Base-by-base conservation (phyloP, 2,329 filamentous ascomycete genomes). In the Acephala macrosclerotiorum region DNA sequence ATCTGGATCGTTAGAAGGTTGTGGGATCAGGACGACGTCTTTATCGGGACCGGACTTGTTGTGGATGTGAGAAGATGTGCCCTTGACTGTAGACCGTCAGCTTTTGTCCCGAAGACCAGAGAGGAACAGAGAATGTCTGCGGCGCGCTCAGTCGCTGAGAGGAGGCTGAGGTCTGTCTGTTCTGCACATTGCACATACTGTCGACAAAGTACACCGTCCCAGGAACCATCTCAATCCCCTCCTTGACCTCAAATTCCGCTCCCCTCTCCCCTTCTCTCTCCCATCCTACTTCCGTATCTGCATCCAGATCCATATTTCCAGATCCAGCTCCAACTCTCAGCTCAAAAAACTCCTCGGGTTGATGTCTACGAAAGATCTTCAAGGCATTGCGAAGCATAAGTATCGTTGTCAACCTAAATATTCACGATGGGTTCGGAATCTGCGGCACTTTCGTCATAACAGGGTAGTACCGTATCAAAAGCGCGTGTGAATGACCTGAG, bases 181-280 rank as follows among this genome's bases (percentile, higher is more conserved):
- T 45, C 11, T 61, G 49, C 33, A 42, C 56, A 36, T 58, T 20
- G 18, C 14, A 64, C 66, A 38, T 33, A 68, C 66, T 49, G 40
- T 68, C 64, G 35, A 68, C 62, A 22, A 68, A 51, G 35, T 59
- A 40, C 12, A 66, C 62, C 20, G 66, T 68, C 6, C 66, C 66
- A 11, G 66, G 66, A 4, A 68, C 61, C 64, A 68, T 68, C 55
- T 66, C 64, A 55, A 68, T 64, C 36, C 61, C 63, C 8, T 64
- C 58, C 26, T 56, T 56, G 2, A 56, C 36, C 3, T 62, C 58
- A 33, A 64, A 66, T 7, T 14, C 45, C n/a, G 9, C 42, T 18
- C 16, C 16, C 7, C 42, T 45, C 42, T 14, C 12, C 12, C 2
- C 20, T 3, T 25, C 18, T 2, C 9, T 14, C 20, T 20, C 45